Evolutionary conservation across 176 grass and related monocot genomes (phyloP), one percentile per base, ranked within the genome.

Genomic region (Carex cristatella): DNA sequence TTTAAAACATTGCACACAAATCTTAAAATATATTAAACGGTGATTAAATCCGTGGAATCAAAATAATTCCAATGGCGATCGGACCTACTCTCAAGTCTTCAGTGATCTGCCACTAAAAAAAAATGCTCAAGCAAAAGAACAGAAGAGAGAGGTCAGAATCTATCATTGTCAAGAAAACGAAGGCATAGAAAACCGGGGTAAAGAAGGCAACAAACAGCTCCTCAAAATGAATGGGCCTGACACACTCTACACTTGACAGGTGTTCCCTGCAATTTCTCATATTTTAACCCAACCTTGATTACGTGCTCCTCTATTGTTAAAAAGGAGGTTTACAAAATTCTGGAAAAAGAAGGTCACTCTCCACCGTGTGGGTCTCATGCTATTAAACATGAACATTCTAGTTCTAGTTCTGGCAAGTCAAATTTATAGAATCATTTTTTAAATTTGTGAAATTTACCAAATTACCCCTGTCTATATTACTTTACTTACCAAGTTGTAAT

Each of bases 161-260:
- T 32, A 77, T 77, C 73, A 77, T 54, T 33, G 46, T 77, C 73
- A 77, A 32, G 73, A 77, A 16, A 77, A 51, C 12, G 73, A 56
- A 15, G 49, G 49, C 73, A 77, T 56, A 77, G 73, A 56, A 77
- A 74, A 74, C 70, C 70, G 8, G 18, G 8, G 42, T 4, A 18
- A 74, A 51, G 70, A 76, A 76, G 46, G 48, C 19, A 56, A 14
- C 27, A 56, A 56, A 32, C 27, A 77, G 49, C 48, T 30, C 46
- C 19, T 4, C 10, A 55, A 55, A 55, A 56, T 55, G 19, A 55
- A 55, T 75, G 71, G 71, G n/a, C 46, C 53, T 5, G 46, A 4
- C 73, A 57, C 13, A 56, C 51, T 78, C 13, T 78, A 32, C 48
- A 53, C 49, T 35, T 18, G 74, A 56, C 74, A 78, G 74, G 74